Percentiles rank a stretch among this genome's conserved stretches.
Conservation (phyloP, 1,139 yeast genomes). For the Ashbya aceris region DNA sequence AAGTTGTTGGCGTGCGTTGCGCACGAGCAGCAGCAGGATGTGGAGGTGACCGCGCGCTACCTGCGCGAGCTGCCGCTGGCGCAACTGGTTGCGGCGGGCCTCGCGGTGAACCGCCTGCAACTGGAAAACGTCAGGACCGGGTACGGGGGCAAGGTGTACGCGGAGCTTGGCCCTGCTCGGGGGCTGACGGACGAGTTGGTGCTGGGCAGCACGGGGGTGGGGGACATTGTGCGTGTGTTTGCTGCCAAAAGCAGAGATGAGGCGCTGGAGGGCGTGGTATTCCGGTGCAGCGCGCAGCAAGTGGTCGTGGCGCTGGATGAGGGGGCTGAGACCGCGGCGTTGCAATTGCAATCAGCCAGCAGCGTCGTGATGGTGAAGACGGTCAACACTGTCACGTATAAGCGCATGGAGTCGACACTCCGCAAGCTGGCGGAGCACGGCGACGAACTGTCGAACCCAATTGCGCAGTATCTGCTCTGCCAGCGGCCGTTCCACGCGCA, state of each 20-base stretch:
- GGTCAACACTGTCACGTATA: constrained; percentile 61
- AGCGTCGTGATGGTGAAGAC: constrained; percentile 58
- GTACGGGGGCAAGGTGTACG: constrained; percentile 60
- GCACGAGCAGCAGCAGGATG: constrained; percentile 53
- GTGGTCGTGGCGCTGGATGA: constrained; percentile 59
- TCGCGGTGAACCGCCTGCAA: constrained; percentile 61
- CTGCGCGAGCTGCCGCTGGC: constrained; percentile 51
- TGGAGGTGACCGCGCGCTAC: constrained; percentile 42
- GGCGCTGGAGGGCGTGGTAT: constrained; percentile 22
- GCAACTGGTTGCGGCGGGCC: constrained; percentile 56
- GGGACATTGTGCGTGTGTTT: constrained; percentile 54
- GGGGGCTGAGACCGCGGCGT: constrained; percentile 38
- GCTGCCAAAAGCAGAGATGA: constrained; percentile 25
- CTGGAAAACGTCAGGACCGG: constrained; percentile 63
- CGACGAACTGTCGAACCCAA: constrained; percentile 23
- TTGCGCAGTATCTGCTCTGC: constrained; percentile 23
- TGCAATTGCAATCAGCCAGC: constrained; percentile 30
- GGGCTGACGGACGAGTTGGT: constrained; percentile 42
- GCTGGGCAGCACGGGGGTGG: constrained; percentile 55
- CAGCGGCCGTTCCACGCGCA: constrained; percentile 13
- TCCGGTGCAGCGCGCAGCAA: constrained; percentile 36
- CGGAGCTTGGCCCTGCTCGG: constrained; percentile 58
- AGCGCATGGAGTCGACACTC: constrained; percentile 75
- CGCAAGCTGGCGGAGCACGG: constrained; percentile 49
- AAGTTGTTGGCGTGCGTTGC: constrained; percentile 44